These are phyloP conservation scores for Puccinia polysora DNA, from an alignment of 1,284 basidiomycete genomes.

Conservation along the genomic window DNA sequence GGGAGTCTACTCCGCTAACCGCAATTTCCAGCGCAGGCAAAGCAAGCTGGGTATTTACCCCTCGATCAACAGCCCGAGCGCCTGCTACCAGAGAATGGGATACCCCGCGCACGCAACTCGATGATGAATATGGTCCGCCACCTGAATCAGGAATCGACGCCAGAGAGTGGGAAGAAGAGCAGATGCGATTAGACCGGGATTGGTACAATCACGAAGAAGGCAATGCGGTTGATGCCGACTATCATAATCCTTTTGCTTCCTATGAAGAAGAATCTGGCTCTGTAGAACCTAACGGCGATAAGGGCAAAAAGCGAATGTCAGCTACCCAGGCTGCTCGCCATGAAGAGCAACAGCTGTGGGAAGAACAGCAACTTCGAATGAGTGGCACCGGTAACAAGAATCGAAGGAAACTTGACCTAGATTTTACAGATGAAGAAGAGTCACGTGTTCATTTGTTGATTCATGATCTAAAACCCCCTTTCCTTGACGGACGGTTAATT, in stretches of 20 bases:
- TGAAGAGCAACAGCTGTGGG: constrained; percentile 96
- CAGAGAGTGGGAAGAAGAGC: constrained; percentile 92
- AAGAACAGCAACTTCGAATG: constrained; percentile 91
- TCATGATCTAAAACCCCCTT: constrained; percentile 94
- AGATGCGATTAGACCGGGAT: constrained; percentile 77
- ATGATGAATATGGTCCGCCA: constrained; percentile 60
- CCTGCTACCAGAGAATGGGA: constrained; percentile 59
- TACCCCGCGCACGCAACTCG: constrained; percentile 64
- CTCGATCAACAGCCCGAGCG: constrained; percentile 42
- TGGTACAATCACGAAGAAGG: constrained; percentile 91
- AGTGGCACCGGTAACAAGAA: constrained; percentile 76
- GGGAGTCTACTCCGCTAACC: constrained; percentile 47
- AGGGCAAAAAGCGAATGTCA: constrained; percentile 44
- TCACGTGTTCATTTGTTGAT: constrained; percentile 94
- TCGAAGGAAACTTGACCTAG: constrained; percentile 69
- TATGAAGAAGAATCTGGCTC: constrained; percentile 35
- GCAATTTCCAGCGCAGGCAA: constrained; percentile 41
- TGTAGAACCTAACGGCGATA: constrained; percentile 16
- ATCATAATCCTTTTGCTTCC: constrained; percentile 22
- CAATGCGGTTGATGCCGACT: constrained; percentile 62
- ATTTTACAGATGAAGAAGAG: constrained; percentile 78
- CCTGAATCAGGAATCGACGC: constrained; percentile 53
- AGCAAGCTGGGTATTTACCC: constrained; percentile 47
- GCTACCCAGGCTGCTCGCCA: constrained; percentile 58
- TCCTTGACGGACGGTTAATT: constrained; percentile 90